A percentile compares a stretch with the other conserved stretches of the same genome.
Evolutionary conservation across 2,329 filamentous ascomycete species (phyloP).

Genomic region (Colletotrichum phormii): DNA sequence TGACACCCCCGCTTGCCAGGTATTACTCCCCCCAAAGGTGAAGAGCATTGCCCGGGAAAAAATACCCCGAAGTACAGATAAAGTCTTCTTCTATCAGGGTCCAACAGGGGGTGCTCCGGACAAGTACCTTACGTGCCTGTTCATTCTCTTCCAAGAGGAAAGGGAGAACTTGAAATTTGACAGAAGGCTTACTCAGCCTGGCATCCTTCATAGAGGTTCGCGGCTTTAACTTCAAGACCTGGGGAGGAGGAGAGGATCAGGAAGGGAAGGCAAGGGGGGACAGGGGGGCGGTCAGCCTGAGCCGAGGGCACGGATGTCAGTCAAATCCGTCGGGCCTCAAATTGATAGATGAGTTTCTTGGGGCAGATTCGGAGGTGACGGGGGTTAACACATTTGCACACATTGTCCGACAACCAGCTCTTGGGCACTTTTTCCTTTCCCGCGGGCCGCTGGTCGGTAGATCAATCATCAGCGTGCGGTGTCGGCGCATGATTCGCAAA

Average conservation of each 20-base stretch:
- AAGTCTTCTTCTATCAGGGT: too few species aligned
- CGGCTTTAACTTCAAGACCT: too few species aligned
- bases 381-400: too few species aligned
- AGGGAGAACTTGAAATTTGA: not conserved
- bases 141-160: not conserved
- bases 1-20: too few species aligned
- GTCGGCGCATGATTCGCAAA: not conserved
- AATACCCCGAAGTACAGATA: too few species aligned
- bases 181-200: not conserved
- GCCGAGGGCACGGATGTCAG: conserved; percentile 16
- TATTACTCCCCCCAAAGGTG: too few species aligned
- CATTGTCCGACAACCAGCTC: not conserved
- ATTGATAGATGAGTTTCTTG: conserved; percentile 1
- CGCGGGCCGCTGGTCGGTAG: not conserved
- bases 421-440: not conserved
- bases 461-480: not conserved
- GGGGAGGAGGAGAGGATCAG: not conserved
- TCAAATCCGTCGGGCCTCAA: not conserved
- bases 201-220: not conserved
- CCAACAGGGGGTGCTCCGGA: too few species aligned
- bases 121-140: too few species aligned
- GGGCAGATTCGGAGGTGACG: not conserved
- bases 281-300: not conserved
- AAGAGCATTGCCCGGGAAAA: too few species aligned
- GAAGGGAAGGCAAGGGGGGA: not conserved